These are phyloP conservation scores for Rosa persica DNA, from an alignment of 306 rosid genomes.

Conservation along the genomic window DNA sequence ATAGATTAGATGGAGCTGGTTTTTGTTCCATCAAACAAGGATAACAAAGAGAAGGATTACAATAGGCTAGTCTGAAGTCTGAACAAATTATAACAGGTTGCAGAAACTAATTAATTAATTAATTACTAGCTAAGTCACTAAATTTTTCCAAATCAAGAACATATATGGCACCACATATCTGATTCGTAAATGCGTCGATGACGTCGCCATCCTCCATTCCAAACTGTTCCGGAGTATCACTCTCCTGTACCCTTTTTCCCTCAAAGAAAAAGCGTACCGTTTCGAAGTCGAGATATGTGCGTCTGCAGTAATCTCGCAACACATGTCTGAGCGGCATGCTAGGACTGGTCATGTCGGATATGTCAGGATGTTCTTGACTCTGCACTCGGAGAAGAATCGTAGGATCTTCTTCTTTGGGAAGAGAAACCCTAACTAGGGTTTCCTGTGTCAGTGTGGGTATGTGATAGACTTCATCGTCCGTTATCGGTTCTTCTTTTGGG, in stretches of 20 bases:
- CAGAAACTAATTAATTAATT: neutral
- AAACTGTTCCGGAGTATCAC: neutral
- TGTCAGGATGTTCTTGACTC: neutral
- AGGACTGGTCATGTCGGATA: neutral
- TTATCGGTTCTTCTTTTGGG: neutral
- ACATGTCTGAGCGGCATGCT: neutral
- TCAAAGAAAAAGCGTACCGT: neutral
- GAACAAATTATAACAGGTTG: neutral
- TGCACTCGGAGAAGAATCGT: neutral
- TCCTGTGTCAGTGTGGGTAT: neutral
- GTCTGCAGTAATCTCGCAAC: slow-evolving; percentile 5
- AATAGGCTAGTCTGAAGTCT: neutral
- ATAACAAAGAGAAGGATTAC: neutral
- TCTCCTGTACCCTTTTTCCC: neutral
- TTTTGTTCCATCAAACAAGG: neutral
- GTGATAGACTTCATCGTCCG: neutral
- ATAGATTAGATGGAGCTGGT: neutral
- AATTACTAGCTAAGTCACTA: neutral
- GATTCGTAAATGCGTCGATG: neutral
- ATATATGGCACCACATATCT: neutral
- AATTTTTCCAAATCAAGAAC: neutral
- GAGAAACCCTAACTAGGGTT: neutral
- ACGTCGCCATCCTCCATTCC: neutral
- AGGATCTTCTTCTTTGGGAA: neutral
- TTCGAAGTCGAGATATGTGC: neutral